Evolutionary conservation across 495 filamentous ascomycete genomes (phyloP).

Genomic region (Trichoderma erinaceum): DNA sequence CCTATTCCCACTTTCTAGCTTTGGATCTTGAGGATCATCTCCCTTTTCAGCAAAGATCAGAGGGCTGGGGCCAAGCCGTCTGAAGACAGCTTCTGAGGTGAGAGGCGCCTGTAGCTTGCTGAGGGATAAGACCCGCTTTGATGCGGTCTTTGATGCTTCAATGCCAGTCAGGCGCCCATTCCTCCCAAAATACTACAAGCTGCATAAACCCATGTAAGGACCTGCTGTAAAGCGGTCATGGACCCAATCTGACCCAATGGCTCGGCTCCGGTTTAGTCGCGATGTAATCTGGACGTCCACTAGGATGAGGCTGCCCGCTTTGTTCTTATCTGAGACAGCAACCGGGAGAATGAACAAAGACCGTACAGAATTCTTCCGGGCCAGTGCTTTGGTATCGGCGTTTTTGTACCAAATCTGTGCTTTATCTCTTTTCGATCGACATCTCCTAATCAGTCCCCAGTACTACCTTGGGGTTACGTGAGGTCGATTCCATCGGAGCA

Average conservation of each 20-base stretch:
- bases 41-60: neutral
- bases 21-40: neutral
- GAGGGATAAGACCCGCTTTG: neutral
- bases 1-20: neutral
- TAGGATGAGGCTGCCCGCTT: neutral
- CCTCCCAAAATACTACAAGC: slow-evolving; percentile 1
- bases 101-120: neutral
- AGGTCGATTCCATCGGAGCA: neutral
- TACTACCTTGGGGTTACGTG: neutral
- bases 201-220: slow-evolving; percentile 4
- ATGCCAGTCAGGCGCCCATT: slow-evolving; percentile 7
- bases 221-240: neutral
- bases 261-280: slow-evolving; percentile 1
- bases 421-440: neutral
- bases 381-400: neutral
- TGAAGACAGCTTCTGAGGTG: neutral
- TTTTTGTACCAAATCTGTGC: neutral
- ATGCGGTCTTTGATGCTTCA: neutral
- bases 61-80: slow-evolving; percentile 1
- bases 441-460: neutral
- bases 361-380: neutral
- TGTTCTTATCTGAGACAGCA: neutral
- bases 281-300: neutral
- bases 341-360: neutral
- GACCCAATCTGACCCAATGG: neutral